phyloP scores from a whole-genome alignment of 2,329 filamentous ascomycete genomes.

The Botrytis pseudocinerea region DNA sequence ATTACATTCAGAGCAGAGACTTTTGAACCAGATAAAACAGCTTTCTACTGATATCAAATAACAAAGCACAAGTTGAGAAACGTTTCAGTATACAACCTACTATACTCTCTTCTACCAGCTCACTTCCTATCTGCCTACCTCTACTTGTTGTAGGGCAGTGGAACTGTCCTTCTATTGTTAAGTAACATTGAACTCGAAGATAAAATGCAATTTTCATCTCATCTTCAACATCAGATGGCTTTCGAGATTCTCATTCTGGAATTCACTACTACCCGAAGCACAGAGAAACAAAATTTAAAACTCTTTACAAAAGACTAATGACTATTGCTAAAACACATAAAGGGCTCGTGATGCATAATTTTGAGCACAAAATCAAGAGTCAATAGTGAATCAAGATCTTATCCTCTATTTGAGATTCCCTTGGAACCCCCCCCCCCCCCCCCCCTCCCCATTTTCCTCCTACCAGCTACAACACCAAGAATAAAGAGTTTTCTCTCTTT shows the following conservation, averaged over 20 bases:
- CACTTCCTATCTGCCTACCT: neutral
- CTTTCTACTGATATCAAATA: neutral
- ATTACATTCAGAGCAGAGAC: neutral
- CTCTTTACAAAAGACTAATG: neutral
- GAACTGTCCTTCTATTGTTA: neutral
- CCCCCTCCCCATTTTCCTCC: no score
- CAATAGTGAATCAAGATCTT: neutral
- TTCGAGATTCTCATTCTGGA: neutral
- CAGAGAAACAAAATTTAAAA: neutral
- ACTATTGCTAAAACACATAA: neutral
- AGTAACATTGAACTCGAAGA: neutral
- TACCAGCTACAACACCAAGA: neutral
- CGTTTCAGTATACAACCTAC: neutral
- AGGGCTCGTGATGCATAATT: neutral
- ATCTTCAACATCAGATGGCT: neutral
- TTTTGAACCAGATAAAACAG: neutral
- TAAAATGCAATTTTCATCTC: neutral
- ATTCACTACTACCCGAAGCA: neutral
- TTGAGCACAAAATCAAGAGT: neutral
- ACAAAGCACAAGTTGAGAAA: neutral
- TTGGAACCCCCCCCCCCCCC: neutral
- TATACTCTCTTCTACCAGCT: neutral
- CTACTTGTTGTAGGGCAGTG: no score
- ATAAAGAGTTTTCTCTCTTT: neutral
- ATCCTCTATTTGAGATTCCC: neutral